phyloP scores from a whole-genome alignment of 2,329 filamentous ascomycete genomes.

The Alternaria consortialis region DNA sequence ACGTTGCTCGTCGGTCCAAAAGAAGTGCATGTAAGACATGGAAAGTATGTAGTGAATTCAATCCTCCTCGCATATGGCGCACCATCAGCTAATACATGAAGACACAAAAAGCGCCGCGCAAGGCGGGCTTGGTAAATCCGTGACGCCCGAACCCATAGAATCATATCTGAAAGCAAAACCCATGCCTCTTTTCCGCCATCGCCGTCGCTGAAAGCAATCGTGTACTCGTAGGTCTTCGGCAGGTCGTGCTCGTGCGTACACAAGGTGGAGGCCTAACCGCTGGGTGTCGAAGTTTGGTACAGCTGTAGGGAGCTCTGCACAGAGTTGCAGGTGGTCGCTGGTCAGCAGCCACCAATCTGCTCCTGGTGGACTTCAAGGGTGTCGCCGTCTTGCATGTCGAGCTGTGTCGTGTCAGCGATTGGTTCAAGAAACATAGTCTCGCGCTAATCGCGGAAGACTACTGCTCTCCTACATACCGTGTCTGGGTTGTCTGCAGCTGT shows the following conservation, averaged over 20 bases:
- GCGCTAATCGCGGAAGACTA: background rate
- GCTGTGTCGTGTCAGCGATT: slow-evolving; percentile 60
- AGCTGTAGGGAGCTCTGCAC: slow-evolving; percentile 10
- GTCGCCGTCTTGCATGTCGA: slow-evolving; percentile 96
- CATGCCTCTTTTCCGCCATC: slow-evolving; percentile 28
- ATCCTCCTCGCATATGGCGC: slow-evolving; percentile 24
- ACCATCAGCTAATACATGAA: slow-evolving; percentile 34
- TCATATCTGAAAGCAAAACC: slow-evolving; percentile 28
- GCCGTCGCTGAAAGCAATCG: slow-evolving; percentile 29
- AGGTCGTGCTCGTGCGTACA: slow-evolving; percentile 13
- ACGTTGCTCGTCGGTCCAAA: background rate
- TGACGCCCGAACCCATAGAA: slow-evolving; percentile 43
- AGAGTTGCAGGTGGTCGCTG: slow-evolving; percentile 5
- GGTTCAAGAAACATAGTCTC: background rate
- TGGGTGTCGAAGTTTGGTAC: slow-evolving; percentile 6
- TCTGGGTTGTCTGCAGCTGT: slow-evolving; percentile 90
- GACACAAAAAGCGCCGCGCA: slow-evolving; percentile 31
- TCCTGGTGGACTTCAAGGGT: slow-evolving; percentile 98
- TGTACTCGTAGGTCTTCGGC: slow-evolving; percentile 18
- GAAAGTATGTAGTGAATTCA: slow-evolving; percentile 18
- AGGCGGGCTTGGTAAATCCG: slow-evolving; percentile 33
- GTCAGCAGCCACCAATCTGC: slow-evolving; percentile 80
- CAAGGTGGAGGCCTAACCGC: slow-evolving; percentile 1
- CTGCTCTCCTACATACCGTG: slow-evolving; percentile 69
- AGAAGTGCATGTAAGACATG: background rate